Conservation (phyloP, 2,329 filamentous ascomycete genomes). For the Sporothrix globosa region DNA sequence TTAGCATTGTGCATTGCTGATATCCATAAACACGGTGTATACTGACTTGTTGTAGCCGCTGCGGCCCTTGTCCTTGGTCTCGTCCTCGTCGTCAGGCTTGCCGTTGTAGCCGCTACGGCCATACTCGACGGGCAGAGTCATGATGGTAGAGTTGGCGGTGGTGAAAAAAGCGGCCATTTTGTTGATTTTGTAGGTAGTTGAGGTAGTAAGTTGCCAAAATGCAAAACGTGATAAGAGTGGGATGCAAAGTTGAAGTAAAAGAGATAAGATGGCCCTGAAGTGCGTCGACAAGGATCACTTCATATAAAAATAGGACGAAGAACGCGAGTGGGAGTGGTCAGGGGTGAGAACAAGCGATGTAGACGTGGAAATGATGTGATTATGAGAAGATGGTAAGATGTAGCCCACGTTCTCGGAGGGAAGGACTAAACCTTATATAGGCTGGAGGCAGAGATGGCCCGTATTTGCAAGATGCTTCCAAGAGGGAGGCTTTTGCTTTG, state of each 20-base stretch:
- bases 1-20: not conserved
- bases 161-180: conserved; percentile 43
- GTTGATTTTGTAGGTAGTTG: conserved; percentile 15
- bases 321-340: not conserved
- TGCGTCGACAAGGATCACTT: conserved; percentile 10
- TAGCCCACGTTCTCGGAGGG: conserved; percentile 17
- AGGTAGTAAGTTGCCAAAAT: not conserved
- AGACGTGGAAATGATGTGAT: conserved; percentile 23
- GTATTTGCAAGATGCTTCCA: not conserved
- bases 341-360: conserved; percentile 10
- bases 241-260: not conserved
- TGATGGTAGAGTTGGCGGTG: conserved; percentile 42
- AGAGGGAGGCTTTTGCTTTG: conserved; percentile 15
- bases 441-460: not conserved
- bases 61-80: conserved; percentile 48
- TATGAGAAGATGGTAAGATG: conserved; percentile 22
- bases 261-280: not conserved
- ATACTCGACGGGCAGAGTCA: conserved; percentile 43
- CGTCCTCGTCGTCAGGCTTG: conserved; percentile 44
- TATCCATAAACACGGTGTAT: not conserved
- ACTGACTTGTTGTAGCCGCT: conserved; percentile 53
- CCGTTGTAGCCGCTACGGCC: conserved; percentile 51
- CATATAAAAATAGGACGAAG: conserved; percentile 23
- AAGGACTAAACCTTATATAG: conserved; percentile 27
- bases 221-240: conserved; percentile 17